Base-by-base conservation (phyloP, 495 filamentous ascomycete genomes). In the Penicillium herquei region DNA sequence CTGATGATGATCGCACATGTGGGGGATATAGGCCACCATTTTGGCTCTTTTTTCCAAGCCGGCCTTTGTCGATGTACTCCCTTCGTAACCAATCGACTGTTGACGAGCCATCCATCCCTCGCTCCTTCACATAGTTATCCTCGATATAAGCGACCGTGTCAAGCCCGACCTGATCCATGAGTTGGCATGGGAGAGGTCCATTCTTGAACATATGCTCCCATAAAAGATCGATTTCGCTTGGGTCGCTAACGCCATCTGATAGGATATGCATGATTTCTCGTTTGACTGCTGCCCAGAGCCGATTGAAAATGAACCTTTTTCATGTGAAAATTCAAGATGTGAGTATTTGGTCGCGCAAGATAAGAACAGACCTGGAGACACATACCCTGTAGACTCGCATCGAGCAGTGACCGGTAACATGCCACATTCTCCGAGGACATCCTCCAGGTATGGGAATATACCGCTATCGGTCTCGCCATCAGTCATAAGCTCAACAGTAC, bases 211-310 rank as follows among this genome's bases (percentile, higher is more conserved):
- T 68, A 13, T 66, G 55, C 32, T 66, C 57, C 69, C 67, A 71
- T 0, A 73, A 50, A 9, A 66, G 31, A 39, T 84, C 81, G 31
- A 84, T 76, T 49, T 82, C 75, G 12, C 65, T 62, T 0, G 81
- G 74, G 3, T 64, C 61, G 34, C 64, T 69, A 12, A 83, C 79
- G 0, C 74, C 79, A 26, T 84, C 79, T 2, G 72, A 61, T 5
- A 85, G 66, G 11, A 84, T 77, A 14, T 61, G 63, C 18, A 84
- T 51, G 13, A 70, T 71, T 54, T 84, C 81, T 5, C 80, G 71
- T 60, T 85, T 82, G 54, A 83, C 67, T 6, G 80, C 80, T 0
- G 78, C 81, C 81, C 81, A 85, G 17, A 85, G 69, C 0, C 82
- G 78, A 49, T 83, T 83, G 64, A 82, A 78, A 17, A 85, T 74